These are phyloP conservation scores for Microsporum audouinii DNA, from an alignment of 2,329 filamentous ascomycete genomes.

Conservation along the genomic window DNA sequence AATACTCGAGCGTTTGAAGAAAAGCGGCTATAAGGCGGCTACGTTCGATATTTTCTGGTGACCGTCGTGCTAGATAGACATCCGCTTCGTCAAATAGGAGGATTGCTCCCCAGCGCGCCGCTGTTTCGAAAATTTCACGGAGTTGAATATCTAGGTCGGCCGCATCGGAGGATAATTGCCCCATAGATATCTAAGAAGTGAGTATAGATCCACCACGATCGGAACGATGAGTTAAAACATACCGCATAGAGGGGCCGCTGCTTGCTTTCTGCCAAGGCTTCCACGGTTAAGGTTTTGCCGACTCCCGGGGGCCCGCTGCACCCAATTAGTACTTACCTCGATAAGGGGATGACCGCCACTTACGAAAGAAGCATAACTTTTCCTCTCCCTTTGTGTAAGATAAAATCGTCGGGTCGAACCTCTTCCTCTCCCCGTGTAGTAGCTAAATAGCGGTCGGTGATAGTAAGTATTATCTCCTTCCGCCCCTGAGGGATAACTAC, in stretches of 20 bases:
- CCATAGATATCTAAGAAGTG: constrained; percentile 7
- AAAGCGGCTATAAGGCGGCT: constrained; percentile 18
- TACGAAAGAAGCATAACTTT: background rate
- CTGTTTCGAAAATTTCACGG: constrained; percentile 5
- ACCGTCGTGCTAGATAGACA: constrained; percentile 13
- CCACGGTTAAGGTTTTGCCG: constrained; percentile 28
- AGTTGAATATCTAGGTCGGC: constrained; percentile 8
- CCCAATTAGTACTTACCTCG: background rate
- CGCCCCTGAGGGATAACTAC: background rate
- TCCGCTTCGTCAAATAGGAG: constrained; percentile 16
- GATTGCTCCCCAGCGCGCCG: constrained; percentile 12
- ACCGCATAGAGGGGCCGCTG: background rate
- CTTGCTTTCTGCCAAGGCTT: constrained; percentile 13
- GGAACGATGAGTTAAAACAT: background rate
- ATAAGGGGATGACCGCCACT: background rate
- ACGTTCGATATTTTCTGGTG: constrained; percentile 13
- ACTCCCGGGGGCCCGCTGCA: constrained; percentile 17
- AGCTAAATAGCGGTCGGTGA: background rate
- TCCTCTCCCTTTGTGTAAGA: background rate
- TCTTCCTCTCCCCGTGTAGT: background rate
- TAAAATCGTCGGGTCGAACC: background rate
- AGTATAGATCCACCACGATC: background rate
- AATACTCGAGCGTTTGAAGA: constrained; percentile 12
- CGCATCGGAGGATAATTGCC: constrained; percentile 7
- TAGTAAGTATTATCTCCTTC: background rate